Percentiles rank a stretch among this genome's conserved stretches.
Evolutionary conservation across 306 rosid species (phyloP).

Genomic region (Adenanthera pavonina): DNA sequence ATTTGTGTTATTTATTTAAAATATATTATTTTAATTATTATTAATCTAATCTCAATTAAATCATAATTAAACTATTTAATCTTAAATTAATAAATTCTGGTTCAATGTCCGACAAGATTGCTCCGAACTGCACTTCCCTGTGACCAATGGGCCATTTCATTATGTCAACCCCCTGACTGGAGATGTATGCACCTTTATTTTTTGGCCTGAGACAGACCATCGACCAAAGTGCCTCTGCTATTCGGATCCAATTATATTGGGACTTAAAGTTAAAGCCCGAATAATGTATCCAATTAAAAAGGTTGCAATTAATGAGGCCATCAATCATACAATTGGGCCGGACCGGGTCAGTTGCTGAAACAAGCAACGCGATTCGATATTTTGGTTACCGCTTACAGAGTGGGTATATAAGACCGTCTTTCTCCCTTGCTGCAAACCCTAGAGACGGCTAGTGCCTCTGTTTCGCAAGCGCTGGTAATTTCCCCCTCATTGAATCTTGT

Average conservation of each 20-base stretch:
- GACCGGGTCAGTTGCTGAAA: background rate
- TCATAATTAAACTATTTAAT: no score
- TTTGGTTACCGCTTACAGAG: background rate
- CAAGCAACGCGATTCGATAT: background rate
- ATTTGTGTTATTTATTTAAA: no score
- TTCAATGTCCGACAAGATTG: no score
- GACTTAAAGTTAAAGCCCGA: background rate
- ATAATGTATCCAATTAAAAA: background rate
- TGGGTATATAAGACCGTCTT: slow-evolving; percentile 13
- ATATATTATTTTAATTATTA: no score
- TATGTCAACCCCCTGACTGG: background rate
- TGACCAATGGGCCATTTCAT: background rate
- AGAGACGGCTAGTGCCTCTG: slow-evolving; percentile 11
- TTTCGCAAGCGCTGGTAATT: slow-evolving; percentile 28
- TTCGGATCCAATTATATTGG: background rate
- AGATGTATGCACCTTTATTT: no score
- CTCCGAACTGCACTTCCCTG: background rate
- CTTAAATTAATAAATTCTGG: no score
- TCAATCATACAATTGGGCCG: background rate
- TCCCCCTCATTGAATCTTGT: background rate
- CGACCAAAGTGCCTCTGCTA: background rate
- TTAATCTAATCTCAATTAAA: no score
- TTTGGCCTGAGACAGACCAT: no score
- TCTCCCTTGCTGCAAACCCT: slow-evolving; percentile 39
- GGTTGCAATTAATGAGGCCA: background rate